Evolutionary conservation across 2,329 filamentous ascomycete genomes (phyloP), one percentile per base, ranked within the genome.

Genomic region (Cordyceps fumosorosea): DNA sequence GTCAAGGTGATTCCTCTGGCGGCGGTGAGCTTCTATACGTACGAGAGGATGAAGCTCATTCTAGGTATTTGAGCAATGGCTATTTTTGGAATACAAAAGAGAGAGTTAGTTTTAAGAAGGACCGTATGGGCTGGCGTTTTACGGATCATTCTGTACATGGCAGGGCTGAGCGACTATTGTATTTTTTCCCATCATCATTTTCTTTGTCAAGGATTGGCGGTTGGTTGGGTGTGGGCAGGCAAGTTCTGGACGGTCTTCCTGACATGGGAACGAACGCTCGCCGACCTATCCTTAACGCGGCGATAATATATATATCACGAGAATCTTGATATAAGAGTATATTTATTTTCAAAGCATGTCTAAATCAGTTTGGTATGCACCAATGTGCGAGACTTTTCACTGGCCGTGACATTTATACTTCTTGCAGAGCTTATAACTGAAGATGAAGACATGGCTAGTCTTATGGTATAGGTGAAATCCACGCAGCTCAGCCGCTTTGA

Each of bases 1-100:
- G 84, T 92, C 70, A 99, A 99, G 78, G 85, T 98, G 57, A 82
- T 97, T 65, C 95, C 95, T 3, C 89, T 99, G 90, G 86, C 78
- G 32, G 95, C 95, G 14, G 80, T 84, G 60, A 81, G 80, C 67
- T 88, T 88, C 70, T 88, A 84, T 70, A 85, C 84, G 18, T 88
- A 88, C 68, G 85, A 88, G 73, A 80, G 85, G 64, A 75, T 82
- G 67, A 88, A 88, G 78, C 81, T 77, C 51, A 76, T 80, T 66
- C 76, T 92, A 66, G 86, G 85, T 48, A 90, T 92, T 70, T 90
- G 71, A 68, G 37, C 51, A 44, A 45, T 16, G 26, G 29, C 1
- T 44, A 1, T 7, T 18, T 54, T 47, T 47, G 11, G 44, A 20
- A 44, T 18, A 8, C 8, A 22, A 20, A 12, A 18, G 52, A 22